A percentile compares a stretch with the other conserved stretches of the same genome.
These are phyloP conservation scores for Botryotinia globosa DNA, from an alignment of 2,329 filamentous ascomycete genomes.

Conservation along the genomic window DNA sequence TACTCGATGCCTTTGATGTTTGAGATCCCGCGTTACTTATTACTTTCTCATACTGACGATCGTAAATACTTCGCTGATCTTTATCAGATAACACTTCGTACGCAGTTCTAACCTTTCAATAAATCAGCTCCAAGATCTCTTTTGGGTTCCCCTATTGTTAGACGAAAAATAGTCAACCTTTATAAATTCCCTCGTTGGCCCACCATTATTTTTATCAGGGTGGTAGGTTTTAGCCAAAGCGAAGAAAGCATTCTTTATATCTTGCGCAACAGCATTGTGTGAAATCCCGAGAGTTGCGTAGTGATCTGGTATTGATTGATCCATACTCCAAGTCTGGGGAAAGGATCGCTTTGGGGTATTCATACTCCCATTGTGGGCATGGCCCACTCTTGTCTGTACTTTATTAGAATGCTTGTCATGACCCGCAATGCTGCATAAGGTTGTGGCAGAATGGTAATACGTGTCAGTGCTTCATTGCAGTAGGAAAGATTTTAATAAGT, in stretches of 20 bases:
- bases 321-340: slow-evolving; percentile 5
- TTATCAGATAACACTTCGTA: slow-evolving; percentile 7
- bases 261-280: neutral
- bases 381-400: neutral
- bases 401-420: neutral
- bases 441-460: neutral
- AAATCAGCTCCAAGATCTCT: neutral
- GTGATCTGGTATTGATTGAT: neutral
- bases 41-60: neutral
- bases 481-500: too few species aligned
- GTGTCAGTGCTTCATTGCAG: slow-evolving; percentile 8
- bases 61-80: neutral
- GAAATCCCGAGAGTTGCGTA: slow-evolving; percentile 1
- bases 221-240: slow-evolving; percentile 9
- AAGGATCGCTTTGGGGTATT: neutral
- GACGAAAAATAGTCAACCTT: slow-evolving; percentile 7
- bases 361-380: neutral
- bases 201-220: slow-evolving; percentile 15
- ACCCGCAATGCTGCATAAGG: slow-evolving; percentile 5
- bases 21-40: neutral
- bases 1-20: neutral
- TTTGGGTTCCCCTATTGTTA: neutral
- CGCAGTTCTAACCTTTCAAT: neutral
- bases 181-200: neutral
- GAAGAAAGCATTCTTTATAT: slow-evolving; percentile 17